phyloP scores from a whole-genome alignment of 1,284 basidiomycete genomes.

The Rhodotorula sp. region DNA sequence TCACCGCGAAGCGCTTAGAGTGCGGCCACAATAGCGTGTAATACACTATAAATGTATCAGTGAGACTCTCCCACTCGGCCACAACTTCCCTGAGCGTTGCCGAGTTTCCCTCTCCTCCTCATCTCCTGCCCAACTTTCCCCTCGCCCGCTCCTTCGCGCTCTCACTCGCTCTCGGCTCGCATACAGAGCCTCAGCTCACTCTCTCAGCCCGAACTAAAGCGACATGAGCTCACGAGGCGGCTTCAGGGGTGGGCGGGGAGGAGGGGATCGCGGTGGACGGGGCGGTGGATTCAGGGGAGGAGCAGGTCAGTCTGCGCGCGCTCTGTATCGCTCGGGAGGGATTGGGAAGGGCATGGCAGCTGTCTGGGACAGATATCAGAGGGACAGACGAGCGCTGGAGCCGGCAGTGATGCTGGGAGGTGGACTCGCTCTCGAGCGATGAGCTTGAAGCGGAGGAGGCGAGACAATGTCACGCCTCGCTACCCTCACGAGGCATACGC shows the following conservation, averaged over 20 bases:
- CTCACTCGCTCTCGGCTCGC: neutral
- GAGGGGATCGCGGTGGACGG: constrained; percentile 36
- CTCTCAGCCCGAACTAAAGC: neutral
- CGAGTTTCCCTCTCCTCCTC: neutral
- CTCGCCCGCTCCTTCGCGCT: no score
- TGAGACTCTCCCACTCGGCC: no score
- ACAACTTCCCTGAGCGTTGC: no score
- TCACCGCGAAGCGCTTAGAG: no score
- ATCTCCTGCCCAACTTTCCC: neutral
- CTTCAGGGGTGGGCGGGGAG: constrained; percentile 34
- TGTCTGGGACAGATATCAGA: no score
- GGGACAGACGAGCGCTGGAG: neutral
- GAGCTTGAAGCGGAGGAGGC: neutral
- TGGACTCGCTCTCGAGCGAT: neutral
- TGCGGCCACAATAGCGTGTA: no score
- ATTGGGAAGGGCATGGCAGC: neutral
- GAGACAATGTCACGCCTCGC: neutral
- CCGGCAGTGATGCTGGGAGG: neutral
- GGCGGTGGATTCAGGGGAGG: constrained; percentile 40
- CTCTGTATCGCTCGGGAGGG: neutral
- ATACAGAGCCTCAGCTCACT: neutral
- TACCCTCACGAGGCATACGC: neutral
- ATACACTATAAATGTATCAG: no score
- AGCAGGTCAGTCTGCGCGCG: constrained; percentile 15
- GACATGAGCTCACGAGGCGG: constrained; percentile 33